Percentiles rank a stretch among this genome's conserved stretches.
These are phyloP conservation scores for Tuctoria greenei DNA, from an alignment of 176 grass and related monocot genomes.

Conservation along the genomic window DNA sequence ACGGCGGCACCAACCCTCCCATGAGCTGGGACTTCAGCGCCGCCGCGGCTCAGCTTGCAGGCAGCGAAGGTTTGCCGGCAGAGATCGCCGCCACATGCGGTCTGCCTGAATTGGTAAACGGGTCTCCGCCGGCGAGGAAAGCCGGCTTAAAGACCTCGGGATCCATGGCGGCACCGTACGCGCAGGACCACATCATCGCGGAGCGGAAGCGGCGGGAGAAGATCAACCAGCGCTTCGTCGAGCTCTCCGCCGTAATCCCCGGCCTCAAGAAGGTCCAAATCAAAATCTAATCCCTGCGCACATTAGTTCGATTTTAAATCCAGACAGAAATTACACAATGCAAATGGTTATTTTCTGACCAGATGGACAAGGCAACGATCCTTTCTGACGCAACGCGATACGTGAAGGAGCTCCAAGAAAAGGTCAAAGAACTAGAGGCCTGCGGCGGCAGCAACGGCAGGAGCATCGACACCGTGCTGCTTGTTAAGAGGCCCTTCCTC, in stretches of 20 bases:
- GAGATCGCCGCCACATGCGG: background rate
- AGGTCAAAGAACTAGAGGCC: conserved; percentile 51
- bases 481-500: conserved; percentile 45
- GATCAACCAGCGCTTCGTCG: conserved; percentile 73
- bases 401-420: conserved; percentile 62
- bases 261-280: conserved; percentile 62
- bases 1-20: background rate
- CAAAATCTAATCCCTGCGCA: too few relatives aligned
- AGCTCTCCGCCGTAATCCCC: conserved; percentile 70
- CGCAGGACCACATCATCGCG: conserved; percentile 62
- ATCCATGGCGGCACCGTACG: conserved; percentile 9
- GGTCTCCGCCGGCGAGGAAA: background rate
- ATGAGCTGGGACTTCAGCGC: conserved; percentile 56
- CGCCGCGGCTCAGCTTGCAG: background rate
- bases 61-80: conserved; percentile 8
- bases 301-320: background rate
- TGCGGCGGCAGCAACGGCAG: conserved; percentile 6
- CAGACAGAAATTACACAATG: background rate
- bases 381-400: conserved; percentile 54
- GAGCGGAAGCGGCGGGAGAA: conserved; percentile 80
- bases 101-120: background rate
- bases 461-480: conserved; percentile 36
- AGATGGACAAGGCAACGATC: conserved; percentile 82
- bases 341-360: background rate
- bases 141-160: conserved; percentile 11